Percentiles rank a stretch among this genome's conserved stretches.
phyloP scores from a whole-genome alignment of 1,284 basidiomycete genomes.

The Leccinum subrobustum region DNA sequence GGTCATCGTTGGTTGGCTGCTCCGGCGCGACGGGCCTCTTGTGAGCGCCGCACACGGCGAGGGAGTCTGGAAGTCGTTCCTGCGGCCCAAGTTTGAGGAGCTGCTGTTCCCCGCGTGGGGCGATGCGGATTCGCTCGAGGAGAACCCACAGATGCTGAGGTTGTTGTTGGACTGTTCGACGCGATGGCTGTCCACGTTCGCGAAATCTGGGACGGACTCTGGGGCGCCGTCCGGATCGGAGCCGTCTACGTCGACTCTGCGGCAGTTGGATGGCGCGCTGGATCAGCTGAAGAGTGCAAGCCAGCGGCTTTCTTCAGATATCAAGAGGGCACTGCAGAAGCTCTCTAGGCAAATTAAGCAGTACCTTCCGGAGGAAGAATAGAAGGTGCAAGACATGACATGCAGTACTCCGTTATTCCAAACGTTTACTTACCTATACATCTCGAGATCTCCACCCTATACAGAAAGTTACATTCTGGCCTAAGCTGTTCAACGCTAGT shows the following conservation, averaged over 20 bases:
- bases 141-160: conserved; percentile 8
- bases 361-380: conserved; percentile 4
- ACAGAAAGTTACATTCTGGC: background rate
- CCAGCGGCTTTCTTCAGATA: background rate
- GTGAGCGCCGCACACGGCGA: background rate
- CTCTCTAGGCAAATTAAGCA: conserved; percentile 40
- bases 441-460: background rate
- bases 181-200: conserved; percentile 1
- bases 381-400: background rate
- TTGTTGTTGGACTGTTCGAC: conserved; percentile 2
- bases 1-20: conserved; percentile 7
- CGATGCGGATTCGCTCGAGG: conserved; percentile 4
- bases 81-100: conserved; percentile 4
- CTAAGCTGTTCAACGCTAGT: background rate
- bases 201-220: background rate
- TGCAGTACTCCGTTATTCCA: background rate
- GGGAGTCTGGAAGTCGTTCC: background rate
- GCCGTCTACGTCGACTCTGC: background rate
- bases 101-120: conserved; percentile 5
- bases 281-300: background rate
- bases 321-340: conserved; percentile 1
- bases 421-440: background rate
- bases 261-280: background rate
- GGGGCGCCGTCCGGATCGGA: background rate
- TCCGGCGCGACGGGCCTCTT: conserved; percentile 1